Evolutionary conservation across 371 early-diverging fungal genomes (phyloP).

Genomic region (Umbelopsis sp.): DNA sequence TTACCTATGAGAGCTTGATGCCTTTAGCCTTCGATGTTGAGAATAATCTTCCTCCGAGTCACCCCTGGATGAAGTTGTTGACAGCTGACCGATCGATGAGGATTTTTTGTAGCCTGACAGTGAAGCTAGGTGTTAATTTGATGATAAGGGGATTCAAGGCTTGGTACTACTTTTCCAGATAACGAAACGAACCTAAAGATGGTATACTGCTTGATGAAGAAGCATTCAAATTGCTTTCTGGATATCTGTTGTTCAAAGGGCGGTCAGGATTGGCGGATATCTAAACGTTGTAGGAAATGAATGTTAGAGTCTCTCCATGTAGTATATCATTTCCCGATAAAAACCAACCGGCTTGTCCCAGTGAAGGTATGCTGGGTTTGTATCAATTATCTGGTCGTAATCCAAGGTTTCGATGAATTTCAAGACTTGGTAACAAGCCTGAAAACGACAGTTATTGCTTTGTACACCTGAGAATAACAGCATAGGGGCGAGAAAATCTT

Average conservation of each 20-base stretch:
- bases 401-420: neutral
- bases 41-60: neutral
- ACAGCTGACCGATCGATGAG: neutral
- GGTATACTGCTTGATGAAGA: neutral
- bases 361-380: constrained; percentile 1
- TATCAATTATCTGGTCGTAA: neutral
- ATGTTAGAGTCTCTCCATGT: neutral
- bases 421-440: constrained; percentile 9
- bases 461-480: neutral
- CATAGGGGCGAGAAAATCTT: neutral
- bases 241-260: neutral
- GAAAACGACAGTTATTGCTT: no score
- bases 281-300: neutral
- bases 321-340: neutral
- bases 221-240: neutral
- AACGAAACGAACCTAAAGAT: neutral
- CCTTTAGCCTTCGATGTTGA: neutral
- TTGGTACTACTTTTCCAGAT: no score
- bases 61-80: neutral
- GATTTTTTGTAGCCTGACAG: neutral
- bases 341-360: constrained; percentile 8
- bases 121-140: no score
- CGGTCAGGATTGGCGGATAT: neutral
- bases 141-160: no score
- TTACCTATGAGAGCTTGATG: no score